Percentiles rank a stretch among this genome's conserved stretches.
Evolutionary conservation across 768 basidiomycete species (phyloP).

Genomic region (Lactarius pseudohatsudake): DNA sequence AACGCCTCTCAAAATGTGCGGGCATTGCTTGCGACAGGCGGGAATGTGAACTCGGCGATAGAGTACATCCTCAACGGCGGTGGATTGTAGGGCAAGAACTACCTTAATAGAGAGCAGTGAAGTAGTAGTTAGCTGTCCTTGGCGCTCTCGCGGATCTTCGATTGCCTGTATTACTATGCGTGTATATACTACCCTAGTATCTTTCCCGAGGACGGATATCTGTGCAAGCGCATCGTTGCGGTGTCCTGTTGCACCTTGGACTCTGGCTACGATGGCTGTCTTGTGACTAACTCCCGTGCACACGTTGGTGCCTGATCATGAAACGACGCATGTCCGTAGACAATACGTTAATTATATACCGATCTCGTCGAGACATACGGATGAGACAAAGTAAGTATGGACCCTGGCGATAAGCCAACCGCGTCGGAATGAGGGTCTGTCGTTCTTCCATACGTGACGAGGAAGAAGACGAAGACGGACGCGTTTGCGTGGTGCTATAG

Average conservation of each 20-base stretch:
- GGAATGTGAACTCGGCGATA: slow-evolving; percentile 88
- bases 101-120: slow-evolving; percentile 2
- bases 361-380: no score
- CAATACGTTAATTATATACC: not conserved
- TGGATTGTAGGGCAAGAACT: slow-evolving; percentile 46
- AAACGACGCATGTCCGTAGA: not conserved
- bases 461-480: not conserved
- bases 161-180: slow-evolving; percentile 15
- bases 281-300: not conserved
- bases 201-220: not conserved
- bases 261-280: not conserved
- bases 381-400: not conserved
- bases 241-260: not conserved
- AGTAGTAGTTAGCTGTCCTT: not conserved
- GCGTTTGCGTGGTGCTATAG: no score
- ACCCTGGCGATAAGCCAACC: not conserved
- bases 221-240: not conserved
- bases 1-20: slow-evolving; percentile 89
- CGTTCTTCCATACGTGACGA: not conserved
- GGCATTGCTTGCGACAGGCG: slow-evolving; percentile 87
- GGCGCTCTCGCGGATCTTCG: not conserved
- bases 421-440: no score
- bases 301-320: not conserved
- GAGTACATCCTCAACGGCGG: slow-evolving; percentile 89
- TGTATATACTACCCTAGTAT: slow-evolving; percentile 17